Base-by-base conservation (phyloP, 2,329 filamentous ascomycete species). In the Colletotrichum lini region DNA sequence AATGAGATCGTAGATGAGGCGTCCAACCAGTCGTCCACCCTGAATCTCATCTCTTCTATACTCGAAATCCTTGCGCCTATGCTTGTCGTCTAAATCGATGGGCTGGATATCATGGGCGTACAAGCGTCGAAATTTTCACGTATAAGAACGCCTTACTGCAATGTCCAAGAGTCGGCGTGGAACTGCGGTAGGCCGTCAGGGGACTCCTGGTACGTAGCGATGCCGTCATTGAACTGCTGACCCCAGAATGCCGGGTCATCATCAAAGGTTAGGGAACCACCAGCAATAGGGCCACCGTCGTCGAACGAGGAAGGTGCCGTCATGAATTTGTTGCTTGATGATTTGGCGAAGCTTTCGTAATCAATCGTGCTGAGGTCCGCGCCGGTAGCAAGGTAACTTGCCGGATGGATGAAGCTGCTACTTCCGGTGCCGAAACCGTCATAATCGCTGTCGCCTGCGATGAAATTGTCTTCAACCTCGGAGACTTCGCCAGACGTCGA, bases 401-500 rank as follows among this genome's bases (percentile, higher is more conserved):
- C 60, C 21, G 59, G 52, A 30, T 70, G 69, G 12, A 72, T 72
- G 72, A 82, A 85, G 65, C 77, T 78, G 70, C 82, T 87, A 74
- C 84, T 86, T 65, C 85, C 80, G 23, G 83, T 81, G 68, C 83
- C 85, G 61, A 85, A 84, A 67, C 86, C 76, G 35, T 84, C 82
- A 72, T 87, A 87, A 58, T 85, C 83, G 72, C 87, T 87, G 44
- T 82, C 82, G 73, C 84, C 82, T 73, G 84, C 82, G 61, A 81
- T 82, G 61, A 86, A 80, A 71, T 87, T 80, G 74, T 92, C 90
- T 72, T 92, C 91, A 6, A 89, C 89, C 77, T 92, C 90, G 12
- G 90, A 92, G 10, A 92, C 90, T 72, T 92, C 90, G 45, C 90
- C 90, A 15, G 90, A 92, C 10, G 89, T 91, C 12, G 89, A 90